Conservation (phyloP, 371 early-diverging fungal genomes). For the Apophysomyces ossiformis region DNA sequence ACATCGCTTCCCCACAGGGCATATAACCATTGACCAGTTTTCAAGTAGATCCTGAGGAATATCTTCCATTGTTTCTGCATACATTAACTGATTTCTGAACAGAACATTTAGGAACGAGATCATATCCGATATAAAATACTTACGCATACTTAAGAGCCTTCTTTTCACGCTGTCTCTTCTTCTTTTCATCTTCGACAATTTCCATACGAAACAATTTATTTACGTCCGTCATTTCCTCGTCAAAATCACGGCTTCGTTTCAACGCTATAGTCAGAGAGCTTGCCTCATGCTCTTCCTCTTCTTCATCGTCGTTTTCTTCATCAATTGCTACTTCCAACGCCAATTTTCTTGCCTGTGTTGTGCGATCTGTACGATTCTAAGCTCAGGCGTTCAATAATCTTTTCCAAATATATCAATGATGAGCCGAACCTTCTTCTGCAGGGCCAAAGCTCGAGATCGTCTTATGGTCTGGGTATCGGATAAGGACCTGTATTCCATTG, state of each 20-base stretch:
- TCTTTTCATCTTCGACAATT: constrained; percentile 18
- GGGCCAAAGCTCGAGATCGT: constrained; percentile 31
- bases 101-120: background rate
- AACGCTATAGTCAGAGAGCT: background rate
- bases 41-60: constrained; percentile 56
- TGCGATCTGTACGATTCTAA: constrained; percentile 28
- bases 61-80: constrained; percentile 58
- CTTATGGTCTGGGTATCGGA: constrained; percentile 32
- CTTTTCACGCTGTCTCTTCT: constrained; percentile 11
- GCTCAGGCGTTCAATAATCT: background rate
- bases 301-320: constrained; percentile 17
- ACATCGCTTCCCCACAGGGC: constrained; percentile 68
- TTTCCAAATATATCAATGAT: background rate
- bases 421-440: constrained; percentile 27
- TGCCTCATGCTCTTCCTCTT: constrained; percentile 10
- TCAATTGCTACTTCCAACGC: constrained; percentile 18
- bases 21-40: constrained; percentile 57
- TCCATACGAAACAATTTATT: constrained; percentile 4
- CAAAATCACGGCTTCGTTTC: constrained; percentile 24
- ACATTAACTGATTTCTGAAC: constrained; percentile 62
- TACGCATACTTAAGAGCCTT: background rate
- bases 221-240: constrained; percentile 30
- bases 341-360: constrained; percentile 26
- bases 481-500: constrained; percentile 6
- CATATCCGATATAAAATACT: background rate